A percentile compares a stretch with the other conserved stretches of the same genome.
These are phyloP conservation scores for Lentinula sp. DNA, from an alignment of 768 basidiomycete genomes.

Conservation along the genomic window DNA sequence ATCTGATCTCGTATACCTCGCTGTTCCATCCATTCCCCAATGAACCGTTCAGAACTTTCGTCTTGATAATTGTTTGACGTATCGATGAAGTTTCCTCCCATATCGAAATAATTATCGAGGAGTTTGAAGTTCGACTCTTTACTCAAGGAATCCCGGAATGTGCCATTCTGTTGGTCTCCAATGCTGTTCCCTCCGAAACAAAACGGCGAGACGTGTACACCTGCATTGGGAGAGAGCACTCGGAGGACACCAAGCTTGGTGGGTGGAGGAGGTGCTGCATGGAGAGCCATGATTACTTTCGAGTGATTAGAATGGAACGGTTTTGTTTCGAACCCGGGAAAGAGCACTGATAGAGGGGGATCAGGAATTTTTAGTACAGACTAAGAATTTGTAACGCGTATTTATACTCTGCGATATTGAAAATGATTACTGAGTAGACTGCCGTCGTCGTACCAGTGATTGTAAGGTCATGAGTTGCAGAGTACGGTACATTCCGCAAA, in stretches of 20 bases:
- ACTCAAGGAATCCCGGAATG: slow-evolving; percentile 26
- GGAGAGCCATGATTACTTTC: neutral
- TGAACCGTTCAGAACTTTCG: slow-evolving; percentile 46
- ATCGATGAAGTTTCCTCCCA: slow-evolving; percentile 45
- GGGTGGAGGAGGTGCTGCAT: slow-evolving; percentile 14
- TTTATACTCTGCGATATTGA: too few relatives aligned
- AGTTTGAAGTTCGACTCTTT: slow-evolving; percentile 39
- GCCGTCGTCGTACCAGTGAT: too few relatives aligned
- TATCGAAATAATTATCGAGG: slow-evolving; percentile 36
- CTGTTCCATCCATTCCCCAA: slow-evolving; percentile 48
- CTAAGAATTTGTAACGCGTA: too few relatives aligned
- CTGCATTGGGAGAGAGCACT: slow-evolving; percentile 26
- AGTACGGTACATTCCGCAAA: neutral
- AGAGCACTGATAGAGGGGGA: too few relatives aligned
- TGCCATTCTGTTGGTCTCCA: slow-evolving; percentile 28
- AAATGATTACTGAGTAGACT: too few relatives aligned
- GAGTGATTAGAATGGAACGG: neutral
- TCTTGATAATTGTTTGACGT: slow-evolving; percentile 48
- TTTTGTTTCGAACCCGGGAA: too few relatives aligned
- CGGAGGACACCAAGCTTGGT: slow-evolving; percentile 28
- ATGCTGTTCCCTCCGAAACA: slow-evolving; percentile 38
- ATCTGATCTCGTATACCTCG: slow-evolving; percentile 35
- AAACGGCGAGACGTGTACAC: slow-evolving; percentile 36
- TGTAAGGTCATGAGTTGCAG: too few relatives aligned
- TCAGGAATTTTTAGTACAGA: too few relatives aligned